Evolutionary conservation across 2,329 filamentous ascomycete genomes (phyloP).

Genomic region (Aspergillus persii): DNA sequence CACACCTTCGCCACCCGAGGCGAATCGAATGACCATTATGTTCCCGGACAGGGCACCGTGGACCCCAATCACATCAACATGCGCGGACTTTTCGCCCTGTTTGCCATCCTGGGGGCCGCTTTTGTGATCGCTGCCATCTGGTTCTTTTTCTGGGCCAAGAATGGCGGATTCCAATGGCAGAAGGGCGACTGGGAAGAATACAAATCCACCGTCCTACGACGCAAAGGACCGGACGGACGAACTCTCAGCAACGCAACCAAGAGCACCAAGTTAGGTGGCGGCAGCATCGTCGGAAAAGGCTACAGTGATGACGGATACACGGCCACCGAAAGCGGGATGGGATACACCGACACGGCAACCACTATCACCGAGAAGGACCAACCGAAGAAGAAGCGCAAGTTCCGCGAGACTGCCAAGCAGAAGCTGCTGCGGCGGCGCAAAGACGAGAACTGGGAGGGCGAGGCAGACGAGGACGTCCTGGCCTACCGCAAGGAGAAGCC

Average conservation of each 20-base stretch:
- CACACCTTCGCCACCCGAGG: constrained; percentile 30
- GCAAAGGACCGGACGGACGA: constrained; percentile 85
- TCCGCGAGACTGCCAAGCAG: constrained; percentile 38
- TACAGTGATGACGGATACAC: constrained; percentile 68
- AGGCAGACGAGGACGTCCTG: constrained; percentile 67
- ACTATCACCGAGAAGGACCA: constrained; percentile 34
- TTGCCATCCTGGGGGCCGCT: constrained; percentile 75
- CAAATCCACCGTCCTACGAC: constrained; percentile 87
- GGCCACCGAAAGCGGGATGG: constrained; percentile 38
- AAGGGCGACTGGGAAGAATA: constrained; percentile 96
- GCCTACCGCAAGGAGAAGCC: constrained; percentile 83
- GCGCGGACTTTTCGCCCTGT: constrained; percentile 74
- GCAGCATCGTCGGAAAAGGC: constrained; percentile 62
- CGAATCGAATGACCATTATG: constrained; percentile 21
- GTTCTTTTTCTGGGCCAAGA: constrained; percentile 99
- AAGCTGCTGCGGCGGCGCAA: constrained; percentile 38
- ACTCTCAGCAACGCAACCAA: constrained; percentile 78
- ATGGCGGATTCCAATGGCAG: constrained; percentile 86
- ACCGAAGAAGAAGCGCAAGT: constrained; percentile 33
- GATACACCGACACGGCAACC: constrained; percentile 44
- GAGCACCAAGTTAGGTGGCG: constrained; percentile 81
- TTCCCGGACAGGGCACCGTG: constrained; percentile 39
- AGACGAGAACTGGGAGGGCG: constrained; percentile 58
- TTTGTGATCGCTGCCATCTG: constrained; percentile 78
- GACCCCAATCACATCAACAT: constrained; percentile 46